These are phyloP conservation scores for Ceriops tagal DNA, from an alignment of 345 rosid genomes.

Conservation along the genomic window DNA sequence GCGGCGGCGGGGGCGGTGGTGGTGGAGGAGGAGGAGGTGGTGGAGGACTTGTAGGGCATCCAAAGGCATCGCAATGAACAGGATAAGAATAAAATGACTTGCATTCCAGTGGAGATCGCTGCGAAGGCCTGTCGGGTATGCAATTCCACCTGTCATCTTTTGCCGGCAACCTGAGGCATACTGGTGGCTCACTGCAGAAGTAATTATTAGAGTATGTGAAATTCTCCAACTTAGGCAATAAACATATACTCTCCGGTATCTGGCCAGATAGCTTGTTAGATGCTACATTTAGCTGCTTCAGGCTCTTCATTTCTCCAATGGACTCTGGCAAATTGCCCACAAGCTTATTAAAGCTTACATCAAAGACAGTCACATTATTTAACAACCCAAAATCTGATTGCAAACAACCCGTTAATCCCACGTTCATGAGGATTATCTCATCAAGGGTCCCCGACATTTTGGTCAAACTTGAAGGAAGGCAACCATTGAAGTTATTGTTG, in stretches of 20 bases:
- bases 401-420: conserved; percentile 63
- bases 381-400: conserved; percentile 51
- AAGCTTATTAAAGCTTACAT: conserved; percentile 59
- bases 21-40: not conserved
- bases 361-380: conserved; percentile 59
- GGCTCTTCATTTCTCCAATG: conserved; percentile 59
- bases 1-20: not conserved
- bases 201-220: conserved; percentile 70
- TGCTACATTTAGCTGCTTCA: conserved; percentile 78
- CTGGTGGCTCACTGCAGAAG: conserved; percentile 54
- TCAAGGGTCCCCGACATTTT: conserved; percentile 58
- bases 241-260: conserved; percentile 61
- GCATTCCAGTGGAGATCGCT: conserved; percentile 60
- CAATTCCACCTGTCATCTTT: conserved; percentile 65
- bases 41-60: conserved; percentile 37
- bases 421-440: conserved; percentile 50
- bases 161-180: conserved; percentile 46
- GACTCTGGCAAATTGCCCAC: conserved; percentile 67
- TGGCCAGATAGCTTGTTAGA: conserved; percentile 57
- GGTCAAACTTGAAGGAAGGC: conserved; percentile 61
- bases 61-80: conserved; percentile 46
- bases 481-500: conserved; percentile 55
- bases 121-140: conserved; percentile 53
- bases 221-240: conserved; percentile 61
- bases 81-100: conserved; percentile 50